A percentile compares a stretch with the other conserved stretches of the same genome.
These are phyloP conservation scores for Pelargonium citronellum DNA, from an alignment of 441 rosid species.

Conservation along the genomic window DNA sequence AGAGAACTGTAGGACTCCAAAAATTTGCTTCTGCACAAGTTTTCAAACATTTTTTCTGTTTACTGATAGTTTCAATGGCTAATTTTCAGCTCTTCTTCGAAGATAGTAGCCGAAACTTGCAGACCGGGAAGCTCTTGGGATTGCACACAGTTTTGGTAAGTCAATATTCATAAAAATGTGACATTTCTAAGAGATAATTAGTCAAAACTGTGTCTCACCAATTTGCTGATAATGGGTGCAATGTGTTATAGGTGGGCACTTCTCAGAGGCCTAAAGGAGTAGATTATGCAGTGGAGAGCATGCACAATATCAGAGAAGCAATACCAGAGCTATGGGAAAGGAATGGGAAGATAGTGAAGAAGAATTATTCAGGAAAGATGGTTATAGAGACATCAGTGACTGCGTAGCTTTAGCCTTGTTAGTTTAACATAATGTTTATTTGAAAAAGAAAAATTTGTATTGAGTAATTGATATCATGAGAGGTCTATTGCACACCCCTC, in stretches of 20 bases:
- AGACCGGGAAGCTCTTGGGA: slow-evolving; percentile 57
- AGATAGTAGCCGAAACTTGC: slow-evolving; percentile 72
- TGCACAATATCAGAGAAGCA: slow-evolving; percentile 84
- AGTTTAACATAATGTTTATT: not conserved
- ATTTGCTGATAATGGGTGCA: too few species aligned
- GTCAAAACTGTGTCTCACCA: too few species aligned
- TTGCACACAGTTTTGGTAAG: slow-evolving; percentile 77
- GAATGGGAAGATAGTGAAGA: slow-evolving; percentile 37
- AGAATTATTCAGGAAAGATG: slow-evolving; percentile 36
- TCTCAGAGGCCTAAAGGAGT: slow-evolving; percentile 52
- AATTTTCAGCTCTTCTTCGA: slow-evolving; percentile 68
- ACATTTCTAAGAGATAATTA: too few species aligned
- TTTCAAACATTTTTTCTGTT: not conserved
- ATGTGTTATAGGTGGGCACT: slow-evolving; percentile 47
- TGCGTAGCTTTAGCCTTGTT: slow-evolving; percentile 32
- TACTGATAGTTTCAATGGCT: not conserved
- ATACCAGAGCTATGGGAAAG: slow-evolving; percentile 80
- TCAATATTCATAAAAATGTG: not conserved
- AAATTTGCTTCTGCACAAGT: too few species aligned
- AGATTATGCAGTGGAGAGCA: slow-evolving; percentile 72
- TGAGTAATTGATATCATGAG: not conserved
- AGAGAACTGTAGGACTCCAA: slow-evolving; percentile 46
- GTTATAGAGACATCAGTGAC: slow-evolving; percentile 55
- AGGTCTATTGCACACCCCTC: too few species aligned
- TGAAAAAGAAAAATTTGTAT: too few species aligned